Evolutionary conservation across 768 basidiomycete genomes (phyloP).

Genomic region (Suillus discolor): DNA sequence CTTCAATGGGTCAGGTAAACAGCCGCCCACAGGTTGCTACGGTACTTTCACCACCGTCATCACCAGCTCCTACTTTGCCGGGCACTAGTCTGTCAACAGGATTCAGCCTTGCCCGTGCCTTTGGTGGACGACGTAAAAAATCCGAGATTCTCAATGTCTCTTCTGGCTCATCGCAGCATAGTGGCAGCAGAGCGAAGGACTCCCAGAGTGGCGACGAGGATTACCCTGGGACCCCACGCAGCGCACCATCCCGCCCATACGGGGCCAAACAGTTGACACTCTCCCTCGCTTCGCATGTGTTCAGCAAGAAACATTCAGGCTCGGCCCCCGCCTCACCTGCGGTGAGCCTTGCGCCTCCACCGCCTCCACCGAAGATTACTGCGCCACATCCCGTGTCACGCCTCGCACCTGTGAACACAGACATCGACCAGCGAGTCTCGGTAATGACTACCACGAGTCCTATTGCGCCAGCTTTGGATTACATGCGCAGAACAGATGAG

Average conservation of each 20-base stretch:
- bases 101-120: slow-evolving; percentile 32
- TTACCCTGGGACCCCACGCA: slow-evolving; percentile 13
- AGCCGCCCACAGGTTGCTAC: slow-evolving; percentile 33
- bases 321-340: slow-evolving; percentile 35
- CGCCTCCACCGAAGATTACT: slow-evolving; percentile 41
- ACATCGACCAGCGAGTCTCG: slow-evolving; percentile 45
- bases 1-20: slow-evolving; percentile 37
- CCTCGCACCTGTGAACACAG: slow-evolving; percentile 24
- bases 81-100: slow-evolving; percentile 25
- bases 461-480: slow-evolving; percentile 60
- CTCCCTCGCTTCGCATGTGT: slow-evolving; percentile 50
- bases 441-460: slow-evolving; percentile 56
- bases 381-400: slow-evolving; percentile 26
- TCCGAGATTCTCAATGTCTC: slow-evolving; percentile 24
- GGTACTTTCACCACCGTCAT: slow-evolving; percentile 27
- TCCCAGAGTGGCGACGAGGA: slow-evolving; percentile 21
- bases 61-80: slow-evolving; percentile 26
- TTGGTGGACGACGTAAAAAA: slow-evolving; percentile 36
- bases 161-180: slow-evolving; percentile 21
- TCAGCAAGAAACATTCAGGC: slow-evolving; percentile 38
- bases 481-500: slow-evolving; percentile 47
- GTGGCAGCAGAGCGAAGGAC: slow-evolving; percentile 21
- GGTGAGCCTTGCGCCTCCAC: slow-evolving; percentile 29
- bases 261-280: slow-evolving; percentile 40
- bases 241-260: slow-evolving; percentile 21